phyloP scores from a whole-genome alignment of 768 basidiomycete genomes.

The Baorangia bicolor region DNA sequence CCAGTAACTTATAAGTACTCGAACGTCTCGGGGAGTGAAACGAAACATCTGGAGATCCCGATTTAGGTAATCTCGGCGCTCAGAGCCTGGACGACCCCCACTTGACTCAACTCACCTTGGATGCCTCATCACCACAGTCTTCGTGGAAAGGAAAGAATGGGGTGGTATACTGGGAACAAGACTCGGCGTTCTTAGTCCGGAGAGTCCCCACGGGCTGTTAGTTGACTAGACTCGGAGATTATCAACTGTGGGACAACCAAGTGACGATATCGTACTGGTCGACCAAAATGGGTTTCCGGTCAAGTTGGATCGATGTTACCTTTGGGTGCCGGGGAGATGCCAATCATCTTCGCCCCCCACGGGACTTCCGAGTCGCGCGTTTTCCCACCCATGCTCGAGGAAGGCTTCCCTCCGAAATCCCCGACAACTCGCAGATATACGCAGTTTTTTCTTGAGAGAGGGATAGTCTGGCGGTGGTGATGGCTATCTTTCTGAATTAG shows the following conservation, averaged over 20 bases:
- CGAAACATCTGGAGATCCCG: background rate
- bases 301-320: background rate
- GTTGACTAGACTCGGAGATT: background rate
- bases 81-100: background rate
- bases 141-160: background rate
- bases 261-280: background rate
- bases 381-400: background rate
- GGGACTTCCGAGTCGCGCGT: background rate
- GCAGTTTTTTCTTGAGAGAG: no score
- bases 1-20: background rate
- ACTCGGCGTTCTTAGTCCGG: background rate
- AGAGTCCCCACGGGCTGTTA: background rate
- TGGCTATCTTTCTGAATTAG: no score
- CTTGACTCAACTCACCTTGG: background rate
- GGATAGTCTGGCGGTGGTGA: no score
- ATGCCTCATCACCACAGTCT: background rate
- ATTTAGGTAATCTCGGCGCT: slow-evolving; percentile 4
- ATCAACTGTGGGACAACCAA: background rate
- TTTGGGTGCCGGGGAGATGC: background rate
- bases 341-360: background rate
- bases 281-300: background rate
- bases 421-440: background rate
- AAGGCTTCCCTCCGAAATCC: background rate
- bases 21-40: background rate
- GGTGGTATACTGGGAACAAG: background rate